Evolutionary conservation across 1,284 basidiomycete species (phyloP).

Genomic region (Peniophora sp.): DNA sequence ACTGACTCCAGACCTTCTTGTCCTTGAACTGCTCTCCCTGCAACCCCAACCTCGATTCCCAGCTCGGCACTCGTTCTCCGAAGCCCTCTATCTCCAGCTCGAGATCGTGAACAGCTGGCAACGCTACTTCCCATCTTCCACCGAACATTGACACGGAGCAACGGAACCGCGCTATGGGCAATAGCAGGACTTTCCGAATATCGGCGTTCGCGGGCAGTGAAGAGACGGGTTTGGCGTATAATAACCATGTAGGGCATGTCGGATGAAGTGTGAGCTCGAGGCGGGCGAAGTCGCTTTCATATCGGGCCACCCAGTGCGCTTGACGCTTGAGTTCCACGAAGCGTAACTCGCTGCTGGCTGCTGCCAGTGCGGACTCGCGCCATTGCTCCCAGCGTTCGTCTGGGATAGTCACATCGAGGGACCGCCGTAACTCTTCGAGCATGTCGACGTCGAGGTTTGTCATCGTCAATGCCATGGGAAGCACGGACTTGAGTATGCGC

Average conservation of each 20-base stretch:
- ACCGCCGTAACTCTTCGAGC: constrained; percentile 45
- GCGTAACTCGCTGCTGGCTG: constrained; percentile 59
- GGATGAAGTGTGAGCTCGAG: constrained; percentile 77
- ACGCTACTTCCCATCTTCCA: constrained; percentile 77
- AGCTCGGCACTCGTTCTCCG: constrained; percentile 73
- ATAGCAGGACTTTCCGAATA: constrained; percentile 63
- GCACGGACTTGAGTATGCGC: constrained; percentile 64
- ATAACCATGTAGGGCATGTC: constrained; percentile 78
- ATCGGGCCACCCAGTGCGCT: constrained; percentile 80
- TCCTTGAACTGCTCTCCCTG: constrained; percentile 56
- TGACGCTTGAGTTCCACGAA: constrained; percentile 84
- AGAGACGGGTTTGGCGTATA: constrained; percentile 68
- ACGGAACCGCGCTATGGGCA: constrained; percentile 73
- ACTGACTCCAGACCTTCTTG: constrained; percentile 57
- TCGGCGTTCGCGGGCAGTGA: constrained; percentile 74
- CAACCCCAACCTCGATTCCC: constrained; percentile 83
- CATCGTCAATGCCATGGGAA: constrained; percentile 78
- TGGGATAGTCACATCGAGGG: constrained; percentile 35
- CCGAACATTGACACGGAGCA: constrained; percentile 52
- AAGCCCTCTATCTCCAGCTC: constrained; percentile 56
- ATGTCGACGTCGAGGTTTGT: constrained; percentile 50
- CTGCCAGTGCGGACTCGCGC: constrained; percentile 60
- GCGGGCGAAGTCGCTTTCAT: constrained; percentile 62
- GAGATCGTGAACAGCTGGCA: constrained; percentile 58
- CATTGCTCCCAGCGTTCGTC: constrained; percentile 58